Conservation (phyloP, 164 flowering plant genomes). For the Annona squamosa region DNA sequence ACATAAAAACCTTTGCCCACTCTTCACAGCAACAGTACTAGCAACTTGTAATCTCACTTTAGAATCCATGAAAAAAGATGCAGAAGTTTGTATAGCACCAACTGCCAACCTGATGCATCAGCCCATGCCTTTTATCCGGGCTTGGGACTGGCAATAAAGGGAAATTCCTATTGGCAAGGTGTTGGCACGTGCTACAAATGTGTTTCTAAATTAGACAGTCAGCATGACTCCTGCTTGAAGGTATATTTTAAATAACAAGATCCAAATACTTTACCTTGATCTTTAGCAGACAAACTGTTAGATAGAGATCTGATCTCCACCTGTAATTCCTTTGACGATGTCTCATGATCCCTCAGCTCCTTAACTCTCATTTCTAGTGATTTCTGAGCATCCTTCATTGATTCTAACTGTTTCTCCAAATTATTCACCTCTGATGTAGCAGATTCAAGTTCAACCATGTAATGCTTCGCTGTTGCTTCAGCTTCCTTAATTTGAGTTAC, state of each 20-base stretch:
- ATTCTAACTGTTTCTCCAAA: conserved; percentile 41
- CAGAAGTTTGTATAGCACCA: no score
- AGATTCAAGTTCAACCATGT: conserved; percentile 50
- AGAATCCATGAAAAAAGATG: no score
- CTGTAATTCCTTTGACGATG: conserved; percentile 36
- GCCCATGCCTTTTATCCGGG: no score
- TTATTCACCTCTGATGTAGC: conserved; percentile 35
- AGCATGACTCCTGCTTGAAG: neutral
- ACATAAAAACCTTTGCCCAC: no score
- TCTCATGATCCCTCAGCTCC: conserved; percentile 41
- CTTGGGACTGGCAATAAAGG: no score
- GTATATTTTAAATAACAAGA: neutral
- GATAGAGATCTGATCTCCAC: conserved; percentile 49
- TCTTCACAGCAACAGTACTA: no score
- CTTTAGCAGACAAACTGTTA: conserved; percentile 54
- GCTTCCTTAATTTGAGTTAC: conserved; percentile 82
- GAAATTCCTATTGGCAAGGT: no score
- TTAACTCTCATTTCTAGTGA: conserved; percentile 39
- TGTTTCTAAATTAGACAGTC: neutral
- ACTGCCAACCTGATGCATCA: no score
- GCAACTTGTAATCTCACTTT: no score
- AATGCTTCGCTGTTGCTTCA: conserved; percentile 51
- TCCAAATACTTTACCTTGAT: conserved; percentile 58
- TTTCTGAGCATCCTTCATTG: conserved; percentile 39
- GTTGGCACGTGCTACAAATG: neutral